Base-by-base conservation (phyloP, 768 basidiomycete species). In the Russula brevipes region DNA sequence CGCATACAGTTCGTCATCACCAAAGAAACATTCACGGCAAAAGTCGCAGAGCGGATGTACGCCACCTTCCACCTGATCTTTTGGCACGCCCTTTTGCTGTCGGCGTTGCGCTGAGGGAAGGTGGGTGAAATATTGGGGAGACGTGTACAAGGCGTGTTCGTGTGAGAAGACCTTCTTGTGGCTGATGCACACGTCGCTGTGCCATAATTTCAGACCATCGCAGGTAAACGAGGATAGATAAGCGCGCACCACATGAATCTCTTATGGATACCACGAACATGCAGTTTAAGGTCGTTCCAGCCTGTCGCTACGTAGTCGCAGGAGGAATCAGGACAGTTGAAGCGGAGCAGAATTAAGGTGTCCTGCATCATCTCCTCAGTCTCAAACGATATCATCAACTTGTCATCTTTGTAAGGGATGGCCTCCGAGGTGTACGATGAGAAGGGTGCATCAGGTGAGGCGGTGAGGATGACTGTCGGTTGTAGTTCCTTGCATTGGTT, bases 151-250 rank as follows among this genome's bases (percentile, higher is more conserved):
- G 1, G 86, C 83, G 70, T 98, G 96, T 73, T 99, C 96, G 74
- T 99, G 95, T 1, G 91, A 80, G 73, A 99, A 99, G 44, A 98
- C 89, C 69, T 97, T 97, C 77, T 98, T 95, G 73, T 81, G 81
- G 55, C 86, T 81, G 60, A 94, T 85, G 72, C 97, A 99, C 2
- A 99, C 72, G 68, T 93, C 91, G 69, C 92, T 94, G 30, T 5
- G 7, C 16, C 8, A 16, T n/a, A 24, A 39, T 35, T 38, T 50
- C 55, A 33, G 42, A 41, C 5, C 2, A 38, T 50, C 36, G 3
- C 16, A 14, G 11, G 19, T 38, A 42, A 38, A 10, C 33, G 30
- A 24, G 31, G 24, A 24, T 31, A 39, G 50, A 63, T 51, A 33
- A 35, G 8, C n/a, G 76, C 85, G 50, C 46, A 94, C 91, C 96